Evolutionary conservation across 441 rosid species (phyloP).

Genomic region (Geranium incanum): DNA sequence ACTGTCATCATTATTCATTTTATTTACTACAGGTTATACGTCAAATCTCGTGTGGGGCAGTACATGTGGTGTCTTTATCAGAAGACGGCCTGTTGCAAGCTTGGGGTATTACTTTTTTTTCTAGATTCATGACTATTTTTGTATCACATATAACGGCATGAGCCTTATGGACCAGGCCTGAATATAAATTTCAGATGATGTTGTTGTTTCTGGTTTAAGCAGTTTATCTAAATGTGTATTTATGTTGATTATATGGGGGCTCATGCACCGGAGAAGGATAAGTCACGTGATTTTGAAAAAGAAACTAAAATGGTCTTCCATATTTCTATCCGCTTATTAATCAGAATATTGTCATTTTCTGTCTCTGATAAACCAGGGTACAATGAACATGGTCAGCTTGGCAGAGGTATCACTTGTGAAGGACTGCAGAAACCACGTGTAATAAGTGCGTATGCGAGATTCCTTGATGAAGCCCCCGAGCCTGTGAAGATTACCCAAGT

Average conservation of each 20-base stretch:
- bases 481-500: slow-evolving; percentile 73
- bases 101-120: slow-evolving; percentile 56
- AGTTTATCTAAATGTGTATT: slow-evolving; percentile 2
- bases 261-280: not conserved
- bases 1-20: slow-evolving; percentile 8
- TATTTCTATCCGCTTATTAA: slow-evolving; percentile 23
- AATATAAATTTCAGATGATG: not conserved
- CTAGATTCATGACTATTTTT: slow-evolving; percentile 4
- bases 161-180: no score
- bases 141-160: not conserved
- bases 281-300: slow-evolving; percentile 3
- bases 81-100: slow-evolving; percentile 80
- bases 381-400: slow-evolving; percentile 92
- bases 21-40: slow-evolving; percentile 38
- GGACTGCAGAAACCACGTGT: slow-evolving; percentile 78
- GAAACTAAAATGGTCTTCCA: slow-evolving; percentile 8
- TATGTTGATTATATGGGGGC: not conserved
- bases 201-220: slow-evolving; percentile 11
- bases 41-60: slow-evolving; percentile 90
- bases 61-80: slow-evolving; percentile 85
- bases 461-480: slow-evolving; percentile 94
- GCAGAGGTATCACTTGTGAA: slow-evolving; percentile 91
- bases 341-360: slow-evolving; percentile 19
- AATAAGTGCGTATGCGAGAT: slow-evolving; percentile 68
- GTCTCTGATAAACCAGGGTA: slow-evolving; percentile 52